Conservation (phyloP, 176 grass and related monocot species). For the Oryza glumipatula region DNA sequence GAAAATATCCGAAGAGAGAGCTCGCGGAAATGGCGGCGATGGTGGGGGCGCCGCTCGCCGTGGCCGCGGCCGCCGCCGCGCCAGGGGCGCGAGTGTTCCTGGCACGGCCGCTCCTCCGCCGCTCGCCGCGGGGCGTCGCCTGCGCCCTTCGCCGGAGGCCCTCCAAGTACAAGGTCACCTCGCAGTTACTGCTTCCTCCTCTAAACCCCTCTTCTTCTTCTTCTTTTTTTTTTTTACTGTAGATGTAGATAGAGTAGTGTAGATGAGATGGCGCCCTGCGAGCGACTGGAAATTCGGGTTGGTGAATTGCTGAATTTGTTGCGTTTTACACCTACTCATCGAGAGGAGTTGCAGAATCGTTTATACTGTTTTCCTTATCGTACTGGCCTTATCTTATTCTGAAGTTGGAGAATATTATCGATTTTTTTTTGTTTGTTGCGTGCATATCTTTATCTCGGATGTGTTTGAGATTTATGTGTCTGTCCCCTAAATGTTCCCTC, state of each 20-base stretch:
- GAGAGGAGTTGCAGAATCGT: neutral
- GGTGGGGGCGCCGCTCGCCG: slow-evolving; percentile 48
- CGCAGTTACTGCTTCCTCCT: neutral
- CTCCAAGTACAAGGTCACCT: slow-evolving; percentile 55
- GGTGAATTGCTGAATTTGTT: neutral
- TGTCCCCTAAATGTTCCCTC: neutral
- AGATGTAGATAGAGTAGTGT: neutral
- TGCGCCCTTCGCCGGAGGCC: slow-evolving; percentile 50
- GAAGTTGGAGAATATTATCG: neutral
- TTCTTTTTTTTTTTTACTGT: neutral
- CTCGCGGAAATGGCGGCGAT: slow-evolving; percentile 49
- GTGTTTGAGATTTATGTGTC: neutral
- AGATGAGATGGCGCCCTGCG: neutral
- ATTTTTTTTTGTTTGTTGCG: neutral
- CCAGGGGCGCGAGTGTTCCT: neutral
- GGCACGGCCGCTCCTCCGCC: neutral
- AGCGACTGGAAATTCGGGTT: neutral
- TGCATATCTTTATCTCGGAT: neutral
- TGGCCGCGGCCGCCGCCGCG: neutral
- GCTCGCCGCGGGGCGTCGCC: slow-evolving; percentile 19
- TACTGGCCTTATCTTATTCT: neutral
- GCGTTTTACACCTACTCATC: neutral
- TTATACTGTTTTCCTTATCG: neutral
- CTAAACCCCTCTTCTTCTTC: neutral
- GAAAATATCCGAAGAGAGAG: slow-evolving; percentile 43